phyloP scores from a whole-genome alignment of 495 filamentous ascomycete genomes.

The Extremus antarcticus region DNA sequence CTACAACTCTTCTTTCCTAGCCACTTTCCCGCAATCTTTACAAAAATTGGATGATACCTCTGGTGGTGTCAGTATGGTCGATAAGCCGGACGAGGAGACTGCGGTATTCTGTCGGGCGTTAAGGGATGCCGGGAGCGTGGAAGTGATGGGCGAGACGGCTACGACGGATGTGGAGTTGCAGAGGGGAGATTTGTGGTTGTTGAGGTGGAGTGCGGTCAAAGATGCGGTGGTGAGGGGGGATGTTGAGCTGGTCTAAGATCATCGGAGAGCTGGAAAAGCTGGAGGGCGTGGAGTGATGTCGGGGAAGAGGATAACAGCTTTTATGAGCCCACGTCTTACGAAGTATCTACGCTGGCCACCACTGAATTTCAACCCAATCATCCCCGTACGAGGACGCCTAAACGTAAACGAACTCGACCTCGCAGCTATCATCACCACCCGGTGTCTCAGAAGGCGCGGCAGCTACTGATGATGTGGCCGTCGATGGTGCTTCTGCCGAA shows the following conservation, averaged over 20 bases:
- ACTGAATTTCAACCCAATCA: no score
- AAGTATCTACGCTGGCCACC: no score
- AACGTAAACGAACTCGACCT: neutral
- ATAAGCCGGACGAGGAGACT: slow-evolving; percentile 65
- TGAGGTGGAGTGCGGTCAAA: slow-evolving; percentile 76
- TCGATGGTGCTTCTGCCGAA: neutral
- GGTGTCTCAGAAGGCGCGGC: neutral
- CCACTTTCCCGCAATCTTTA: slow-evolving; percentile 62
- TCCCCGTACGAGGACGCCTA: no score
- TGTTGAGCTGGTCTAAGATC: slow-evolving; percentile 74
- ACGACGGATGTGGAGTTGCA: slow-evolving; percentile 42
- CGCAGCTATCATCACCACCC: no score
- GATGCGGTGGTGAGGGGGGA: slow-evolving; percentile 58
- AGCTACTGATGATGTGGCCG: neutral
- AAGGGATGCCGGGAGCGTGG: slow-evolving; percentile 46
- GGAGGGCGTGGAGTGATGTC: no score
- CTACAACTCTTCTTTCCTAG: slow-evolving; percentile 70
- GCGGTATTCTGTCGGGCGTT: slow-evolving; percentile 79
- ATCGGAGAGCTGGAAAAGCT: no score
- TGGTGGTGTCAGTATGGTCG: slow-evolving; percentile 85
- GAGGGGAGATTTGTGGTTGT: slow-evolving; percentile 77
- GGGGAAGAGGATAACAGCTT: no score
- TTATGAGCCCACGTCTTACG: no score
- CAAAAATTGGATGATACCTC: slow-evolving; percentile 80
- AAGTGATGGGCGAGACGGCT: slow-evolving; percentile 42